Conservation (phyloP, 805 yeast genomes). For the Debaryomyces maramus region DNA sequence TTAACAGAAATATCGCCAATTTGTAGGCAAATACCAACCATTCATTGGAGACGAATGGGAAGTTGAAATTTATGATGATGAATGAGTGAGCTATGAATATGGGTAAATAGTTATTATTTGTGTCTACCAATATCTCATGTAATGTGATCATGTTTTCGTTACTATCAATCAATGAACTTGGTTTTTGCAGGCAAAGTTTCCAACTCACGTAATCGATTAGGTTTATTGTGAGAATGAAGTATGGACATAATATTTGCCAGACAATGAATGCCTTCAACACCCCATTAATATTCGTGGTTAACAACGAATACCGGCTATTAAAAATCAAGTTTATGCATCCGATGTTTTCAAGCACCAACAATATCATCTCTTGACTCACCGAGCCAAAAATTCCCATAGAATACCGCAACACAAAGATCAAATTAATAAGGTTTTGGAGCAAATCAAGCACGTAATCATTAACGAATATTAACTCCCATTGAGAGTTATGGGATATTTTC, state of each 20-base stretch:
- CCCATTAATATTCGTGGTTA: not conserved
- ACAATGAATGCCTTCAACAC: conserved; percentile 3
- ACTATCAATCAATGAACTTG: not conserved
- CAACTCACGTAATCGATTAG: not conserved
- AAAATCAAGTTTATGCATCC: conserved; percentile 15
- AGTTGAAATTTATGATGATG: conserved; percentile 22
- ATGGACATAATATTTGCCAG: conserved; percentile 9
- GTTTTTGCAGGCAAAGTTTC: not conserved
- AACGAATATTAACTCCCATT: conserved; percentile 8
- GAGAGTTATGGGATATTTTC: conserved; percentile 2
- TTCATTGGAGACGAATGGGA: conserved; percentile 14
- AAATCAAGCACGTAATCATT: conserved; percentile 19
- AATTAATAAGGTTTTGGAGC: conserved; percentile 25
- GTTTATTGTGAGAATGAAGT: conserved; percentile 5
- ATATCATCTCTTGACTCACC: conserved; percentile 17
- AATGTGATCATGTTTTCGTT: not conserved
- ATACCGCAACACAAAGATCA: conserved; percentile 30
- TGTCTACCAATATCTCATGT: conserved; percentile 18
- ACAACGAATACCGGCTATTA: conserved; percentile 1
- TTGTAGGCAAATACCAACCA: conserved; percentile 17
- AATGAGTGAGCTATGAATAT: conserved; percentile 37
- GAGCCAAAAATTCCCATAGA: conserved; percentile 11
- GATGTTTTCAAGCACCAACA: conserved; percentile 21
- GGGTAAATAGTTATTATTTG: conserved; percentile 37
- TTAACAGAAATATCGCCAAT: conserved; percentile 23